Evolutionary conservation across 441 rosid genomes (phyloP).

Genomic region (Omphalea diandra): DNA sequence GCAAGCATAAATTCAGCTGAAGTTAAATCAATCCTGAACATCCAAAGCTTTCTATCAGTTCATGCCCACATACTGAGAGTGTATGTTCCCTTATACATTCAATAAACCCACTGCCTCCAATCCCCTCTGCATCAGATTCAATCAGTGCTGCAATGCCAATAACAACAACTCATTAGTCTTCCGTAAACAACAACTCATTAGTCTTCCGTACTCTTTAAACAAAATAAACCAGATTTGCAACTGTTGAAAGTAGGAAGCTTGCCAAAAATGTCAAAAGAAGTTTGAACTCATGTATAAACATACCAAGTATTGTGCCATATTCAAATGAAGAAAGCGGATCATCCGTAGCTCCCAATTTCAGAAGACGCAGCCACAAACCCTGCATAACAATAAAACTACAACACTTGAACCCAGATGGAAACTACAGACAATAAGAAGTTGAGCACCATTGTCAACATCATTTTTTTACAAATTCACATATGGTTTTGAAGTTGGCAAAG

Average conservation of each 20-base stretch:
- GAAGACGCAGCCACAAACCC: conserved; percentile 98
- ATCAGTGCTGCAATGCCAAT: conserved; percentile 74
- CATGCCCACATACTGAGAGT: conserved; percentile 59
- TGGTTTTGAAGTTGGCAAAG: background rate
- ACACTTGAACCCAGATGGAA: conserved; percentile 1
- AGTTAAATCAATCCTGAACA: conserved; percentile 31
- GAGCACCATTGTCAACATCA: conserved; percentile 14
- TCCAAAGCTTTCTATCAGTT: conserved; percentile 20
- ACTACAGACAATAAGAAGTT: conserved; percentile 21
- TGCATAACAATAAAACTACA: conserved; percentile 29
- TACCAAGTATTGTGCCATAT: conserved; percentile 96
- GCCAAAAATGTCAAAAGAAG: conserved; percentile 18
- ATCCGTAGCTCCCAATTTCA: conserved; percentile 83
- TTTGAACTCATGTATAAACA: conserved; percentile 22
- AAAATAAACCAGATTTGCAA: conserved; percentile 22
- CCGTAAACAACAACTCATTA: too few relatives aligned
- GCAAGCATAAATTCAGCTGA: conserved; percentile 38
- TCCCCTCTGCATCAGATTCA: conserved; percentile 99
- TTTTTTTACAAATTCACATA: conserved; percentile 2
- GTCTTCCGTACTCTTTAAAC: conserved; percentile 16
- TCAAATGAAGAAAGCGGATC: conserved; percentile 99
- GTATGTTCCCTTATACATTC: conserved; percentile 99
- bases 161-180: conserved; percentile 26
- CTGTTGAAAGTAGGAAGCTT: background rate
- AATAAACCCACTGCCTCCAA: conserved; percentile 99